Evolutionary conservation across 2,329 filamentous ascomycete genomes (phyloP), one percentile per base, ranked within the genome.

Genomic region (Botrytis deweyae): DNA sequence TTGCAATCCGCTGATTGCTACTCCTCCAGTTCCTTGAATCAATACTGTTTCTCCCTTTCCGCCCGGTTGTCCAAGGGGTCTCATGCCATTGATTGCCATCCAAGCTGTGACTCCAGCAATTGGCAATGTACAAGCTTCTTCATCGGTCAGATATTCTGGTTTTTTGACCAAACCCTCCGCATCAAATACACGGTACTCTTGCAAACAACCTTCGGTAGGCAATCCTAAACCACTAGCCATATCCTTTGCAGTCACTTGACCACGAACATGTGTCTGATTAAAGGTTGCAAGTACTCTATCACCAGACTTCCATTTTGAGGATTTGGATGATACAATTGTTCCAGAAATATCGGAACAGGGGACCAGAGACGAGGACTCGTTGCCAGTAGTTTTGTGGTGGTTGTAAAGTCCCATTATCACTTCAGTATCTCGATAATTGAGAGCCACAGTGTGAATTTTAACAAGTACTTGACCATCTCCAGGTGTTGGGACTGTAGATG

Each of bases 271-370:
- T 12, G 82, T 82, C 80, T 88, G 86, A 77, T 87, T 87, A 82
- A 92, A 93, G 70, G 88, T 91, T 33, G 87, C 87, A 72, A 92
- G 85, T 58, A 93, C 91, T n/a, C 90, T 88, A 73, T 92, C 88
- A 74, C 91, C 90, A 25, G 83, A 81, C 72, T 85, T 84, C 83
- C 88, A 88, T 9, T 83, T 82, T 4, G 81, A 80, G 16, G 84
- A 82, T n/a, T 29, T 84, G 80, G 49, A 88, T 22, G 85, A 81
- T 3, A 88, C 83, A 64, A 93, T 84, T 14, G 85, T 85, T 63
- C 91, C 91, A 82, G 90, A 91, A 86, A 91, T 92, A 81, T 93
- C 91, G 36, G 90, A 91, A 81, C 89, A 91, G 1, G 90, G 90
- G 1, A 93, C 88, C 18, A 76, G 71, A 29, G 74, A 62, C 22